Base-by-base conservation (phyloP, 257 asterid genomes). In the Nicotiana obtusifolia region DNA sequence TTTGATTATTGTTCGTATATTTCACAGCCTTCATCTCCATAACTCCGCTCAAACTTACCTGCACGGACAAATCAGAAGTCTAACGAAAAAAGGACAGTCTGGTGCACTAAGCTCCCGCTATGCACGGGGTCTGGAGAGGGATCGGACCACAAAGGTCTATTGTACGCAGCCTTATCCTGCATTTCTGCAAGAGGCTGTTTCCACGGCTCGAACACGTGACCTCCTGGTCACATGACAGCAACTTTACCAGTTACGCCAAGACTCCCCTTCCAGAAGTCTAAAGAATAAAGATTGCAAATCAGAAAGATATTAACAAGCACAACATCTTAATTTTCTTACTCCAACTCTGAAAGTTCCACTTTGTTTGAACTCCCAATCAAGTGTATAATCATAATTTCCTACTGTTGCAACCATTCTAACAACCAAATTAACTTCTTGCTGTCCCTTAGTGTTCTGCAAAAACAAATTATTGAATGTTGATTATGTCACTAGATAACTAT, bases 331-430 rank as follows among this genome's bases (percentile, higher is more conserved):
- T 71, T 71, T 71, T 47, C 90, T 89, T 89, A 91, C 97, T 84
- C 90, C 90, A 2, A 90, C 92, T 88, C 87, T 91, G 62, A 91
- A 86, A 47, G 89, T 83, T 24, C 95, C 97, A 84, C 92, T 89
- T 87, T 89, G 89, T 87, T 93, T 92, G 93, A 93, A 93, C 83
- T 89, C 95, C 97, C 97, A 93, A 66, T 92, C 97, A 64, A 93
- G 92, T 49, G 89, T 82, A 47, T 91, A 93, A 64, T 93, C 97
- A 84, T 92, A 91, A 81, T 90, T 93, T 65, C 97, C 97, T 11
- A 89, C 92, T 3, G 94, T 90, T 31, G 95, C 90, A 64, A 93
- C 91, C 97, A 93, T 89, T 81, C 97, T 89, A 1, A 88, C 97
- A 71, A 92, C 90, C 85, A 92, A 81, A 83, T 60, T 90, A 16